Conservation (phyloP, 2,329 filamentous ascomycete species). For the Aspergillus neotritici region DNA sequence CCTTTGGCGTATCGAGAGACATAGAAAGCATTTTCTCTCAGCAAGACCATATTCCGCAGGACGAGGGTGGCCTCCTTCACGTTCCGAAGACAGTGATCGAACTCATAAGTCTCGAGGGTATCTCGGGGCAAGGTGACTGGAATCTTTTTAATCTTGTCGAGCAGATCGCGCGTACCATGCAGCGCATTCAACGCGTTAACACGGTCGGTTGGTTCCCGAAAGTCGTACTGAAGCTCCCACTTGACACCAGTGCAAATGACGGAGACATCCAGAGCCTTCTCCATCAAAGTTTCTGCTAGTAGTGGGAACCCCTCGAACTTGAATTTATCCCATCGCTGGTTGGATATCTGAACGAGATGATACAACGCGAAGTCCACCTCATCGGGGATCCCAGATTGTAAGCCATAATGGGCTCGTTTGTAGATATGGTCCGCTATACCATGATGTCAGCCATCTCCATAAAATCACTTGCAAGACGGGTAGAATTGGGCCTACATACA, state of each 20-base stretch:
- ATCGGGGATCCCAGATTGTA: conserved; percentile 70
- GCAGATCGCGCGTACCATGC: conserved; percentile 62
- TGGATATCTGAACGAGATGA: conserved; percentile 91
- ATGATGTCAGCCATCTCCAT: conserved; percentile 7
- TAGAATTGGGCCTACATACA: conserved; percentile 21
- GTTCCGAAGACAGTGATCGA: conserved; percentile 64
- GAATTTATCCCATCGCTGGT: conserved; percentile 90
- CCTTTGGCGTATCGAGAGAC: conserved; percentile 61
- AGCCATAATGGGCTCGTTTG: conserved; percentile 73
- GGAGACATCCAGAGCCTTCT: conserved; percentile 74
- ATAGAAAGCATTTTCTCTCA: conserved; percentile 80
- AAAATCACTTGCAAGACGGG: background rate
- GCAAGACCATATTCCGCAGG: conserved; percentile 90
- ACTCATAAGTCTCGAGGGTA: conserved; percentile 64
- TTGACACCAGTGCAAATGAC: conserved; percentile 73
- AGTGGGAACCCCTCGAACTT: conserved; percentile 88
- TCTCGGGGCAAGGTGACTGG: conserved; percentile 57
- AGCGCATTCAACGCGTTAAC: conserved; percentile 59
- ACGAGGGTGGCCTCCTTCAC: conserved; percentile 83
- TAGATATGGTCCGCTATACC: conserved; percentile 62
- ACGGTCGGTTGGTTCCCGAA: conserved; percentile 46
- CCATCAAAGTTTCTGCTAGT: conserved; percentile 79
- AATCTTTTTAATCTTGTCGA: conserved; percentile 65
- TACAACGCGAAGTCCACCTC: conserved; percentile 92
- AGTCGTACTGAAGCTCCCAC: conserved; percentile 72